Base-by-base conservation (phyloP, 192 early-diverging fungal genomes). In the Umbelopsis sp. region DNA sequence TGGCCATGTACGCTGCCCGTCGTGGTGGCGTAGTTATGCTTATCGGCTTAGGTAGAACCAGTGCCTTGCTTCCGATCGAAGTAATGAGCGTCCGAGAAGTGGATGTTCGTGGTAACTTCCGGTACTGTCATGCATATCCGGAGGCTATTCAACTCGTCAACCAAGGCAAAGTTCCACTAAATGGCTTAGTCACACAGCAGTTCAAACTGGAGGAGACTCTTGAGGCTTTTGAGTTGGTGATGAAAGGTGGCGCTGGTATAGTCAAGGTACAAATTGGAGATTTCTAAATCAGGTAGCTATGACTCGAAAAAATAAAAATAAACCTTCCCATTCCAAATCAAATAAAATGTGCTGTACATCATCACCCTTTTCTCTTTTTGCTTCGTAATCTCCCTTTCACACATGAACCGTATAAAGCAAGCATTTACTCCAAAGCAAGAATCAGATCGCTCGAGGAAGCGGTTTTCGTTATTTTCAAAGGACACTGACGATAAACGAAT, bases 221-320 rank as follows among this genome's bases (percentile, higher is more conserved):
- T 8, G 38, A 79, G 47, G 77, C 77, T 52, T 75, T 79, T 34
- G 74, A 74, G 22, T 49, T 43, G 4, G 66, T 79, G 22, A 66
- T 36, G 54, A 50, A 70, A 41, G 66, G 70, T 43, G 70, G 68
- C 34, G 70, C 76, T 12, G 68, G 68, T 50, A 65, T 79, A 24
- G 70, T 79, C 44, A 79, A 79, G 70, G 70, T 71, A 47, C 66
- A 71, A 54, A 79, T 79, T 68, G 73, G 73, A 31, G 66, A 68
- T 69, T 74, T 74, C 54, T 74, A 53, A 69, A 52, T 24, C 17
- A 9, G 20, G 38, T 1, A 65, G 31, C 38, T 11, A 41, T 65
- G 32, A 65, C 32, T 4, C n/a, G 22, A 17, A 11, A 25, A 32
- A 65, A 65, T 41, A 65, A 65, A 26, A 51, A 56, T 20, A 32